Conservation (phyloP, 805 yeast genomes). For the Wickerhamiella brachini region DNA sequence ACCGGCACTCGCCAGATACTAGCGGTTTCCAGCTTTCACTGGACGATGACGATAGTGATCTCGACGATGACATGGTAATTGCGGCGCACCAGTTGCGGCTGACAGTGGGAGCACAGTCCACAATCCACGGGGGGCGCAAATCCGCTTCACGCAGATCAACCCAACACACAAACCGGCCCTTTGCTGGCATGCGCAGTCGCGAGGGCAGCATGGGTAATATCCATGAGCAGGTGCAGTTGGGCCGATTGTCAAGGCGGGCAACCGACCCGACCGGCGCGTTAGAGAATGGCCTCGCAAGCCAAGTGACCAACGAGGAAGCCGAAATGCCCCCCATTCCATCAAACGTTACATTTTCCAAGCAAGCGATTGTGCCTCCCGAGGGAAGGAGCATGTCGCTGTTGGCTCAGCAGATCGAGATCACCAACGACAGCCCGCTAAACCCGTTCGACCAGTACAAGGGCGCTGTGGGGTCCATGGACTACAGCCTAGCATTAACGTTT, state of each 20-base stretch:
- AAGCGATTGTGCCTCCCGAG: background rate
- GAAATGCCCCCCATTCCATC: background rate
- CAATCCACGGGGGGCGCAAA: slow-evolving; percentile 1
- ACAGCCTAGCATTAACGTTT: slow-evolving; percentile 18
- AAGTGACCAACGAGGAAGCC: background rate
- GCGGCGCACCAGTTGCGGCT: slow-evolving; percentile 23
- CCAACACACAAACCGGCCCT: slow-evolving; percentile 1
- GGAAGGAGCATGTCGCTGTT: background rate
- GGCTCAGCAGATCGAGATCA: slow-evolving; percentile 3
- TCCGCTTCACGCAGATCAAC: slow-evolving; percentile 3
- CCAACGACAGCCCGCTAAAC: slow-evolving; percentile 5
- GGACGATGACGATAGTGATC: slow-evolving; percentile 27
- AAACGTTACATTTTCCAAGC: background rate
- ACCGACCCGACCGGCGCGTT: background rate
- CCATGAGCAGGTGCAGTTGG: background rate
- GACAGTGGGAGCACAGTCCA: slow-evolving; percentile 12
- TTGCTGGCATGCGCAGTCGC: background rate
- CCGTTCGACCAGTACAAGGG: slow-evolving; percentile 17
- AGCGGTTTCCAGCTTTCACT: slow-evolving; percentile 26
- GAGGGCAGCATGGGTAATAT: background rate
- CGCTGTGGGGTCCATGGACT: slow-evolving; percentile 9
- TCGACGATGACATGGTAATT: slow-evolving; percentile 29
- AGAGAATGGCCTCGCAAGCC: background rate
- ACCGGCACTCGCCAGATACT: slow-evolving; percentile 15
- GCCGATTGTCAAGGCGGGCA: background rate